Base-by-base conservation (phyloP, 805 yeast genomes). In the Cyberlindnera euphorbiiphila region DNA sequence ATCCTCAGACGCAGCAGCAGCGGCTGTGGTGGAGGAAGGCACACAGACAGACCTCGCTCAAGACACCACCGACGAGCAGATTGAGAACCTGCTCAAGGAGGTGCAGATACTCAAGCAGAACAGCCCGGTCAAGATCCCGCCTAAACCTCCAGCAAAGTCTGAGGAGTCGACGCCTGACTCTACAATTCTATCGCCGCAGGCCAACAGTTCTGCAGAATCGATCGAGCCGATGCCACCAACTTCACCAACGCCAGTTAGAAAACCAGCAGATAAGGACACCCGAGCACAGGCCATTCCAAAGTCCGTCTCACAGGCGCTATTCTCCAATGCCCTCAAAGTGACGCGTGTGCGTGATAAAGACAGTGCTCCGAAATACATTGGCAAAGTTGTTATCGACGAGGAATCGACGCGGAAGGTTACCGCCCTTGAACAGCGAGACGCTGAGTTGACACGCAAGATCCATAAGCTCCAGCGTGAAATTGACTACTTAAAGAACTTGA, bases 401-500 rank as follows among this genome's bases (percentile, higher is more conserved):
- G 52, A 41, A n/a, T 37, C 53, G 0, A 37, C 25, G 4, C 38
- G 36, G 25, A 50, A 52, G 42, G 43, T 51, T 9, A 52, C 56
- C 10, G 42, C 52, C 9, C 39, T 66, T 17, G 63, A 66, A 36
- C 45, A 43, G 14, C 53, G 55, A 20, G 58, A 65, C 28, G 59
- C 55, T 12, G 56, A 61, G 21, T 46, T 67, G 14, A 46, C 56
- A 1, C 39, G 39, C 17, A 66, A 66, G 42, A 63, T 66, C 37
- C 42, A 46, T 6, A 68, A 67, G 40, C 39, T 68, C 13, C 54
- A 58, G 15, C 61, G 55, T 29, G 72, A 68, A 40, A 66, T 68
- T 15, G 51, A 49, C 14, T 67, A 67, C 42, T 42, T 68, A 26
- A 48, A 50, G 16, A 52, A 53, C 10, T 46, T 68, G 42, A 56